phyloP scores from a whole-genome alignment of 2,329 filamentous ascomycete species.

The Penicillium sp. region DNA sequence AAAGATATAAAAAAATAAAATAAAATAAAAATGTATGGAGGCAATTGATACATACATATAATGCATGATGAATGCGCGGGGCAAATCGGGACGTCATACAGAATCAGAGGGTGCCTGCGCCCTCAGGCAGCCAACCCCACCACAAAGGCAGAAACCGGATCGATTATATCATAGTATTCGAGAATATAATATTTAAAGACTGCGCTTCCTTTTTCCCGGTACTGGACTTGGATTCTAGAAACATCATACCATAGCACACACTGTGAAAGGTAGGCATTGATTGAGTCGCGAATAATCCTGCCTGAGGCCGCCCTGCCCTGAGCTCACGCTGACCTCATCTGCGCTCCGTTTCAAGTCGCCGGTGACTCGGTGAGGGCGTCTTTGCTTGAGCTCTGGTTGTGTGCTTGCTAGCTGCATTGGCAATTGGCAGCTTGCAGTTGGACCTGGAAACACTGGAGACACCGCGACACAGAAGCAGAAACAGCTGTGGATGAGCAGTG shows the following conservation, averaged over 20 bases:
- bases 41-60: no score
- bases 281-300: no score
- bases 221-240: no score
- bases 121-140: not conserved
- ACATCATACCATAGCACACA: no score
- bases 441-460: not conserved
- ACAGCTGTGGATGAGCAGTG: no score
- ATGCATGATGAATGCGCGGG: no score
- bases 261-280: no score
- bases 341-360: constrained; percentile 18
- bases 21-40: no score
- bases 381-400: not conserved
- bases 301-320: constrained; percentile 14
- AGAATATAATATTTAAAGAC: not conserved
- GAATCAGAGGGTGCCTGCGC: not conserved
- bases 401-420: not conserved
- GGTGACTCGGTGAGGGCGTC: constrained; percentile 33
- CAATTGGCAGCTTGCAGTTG: not conserved
- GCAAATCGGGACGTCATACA: constrained; percentile 12
- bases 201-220: not conserved
- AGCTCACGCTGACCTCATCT: constrained; percentile 36
- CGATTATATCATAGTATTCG: not conserved
- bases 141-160: constrained; percentile 8
- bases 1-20: no score
- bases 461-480: not conserved